Conservation (phyloP, 2,329 filamentous ascomycete species). For the Paraconiothyrium brasiliense region DNA sequence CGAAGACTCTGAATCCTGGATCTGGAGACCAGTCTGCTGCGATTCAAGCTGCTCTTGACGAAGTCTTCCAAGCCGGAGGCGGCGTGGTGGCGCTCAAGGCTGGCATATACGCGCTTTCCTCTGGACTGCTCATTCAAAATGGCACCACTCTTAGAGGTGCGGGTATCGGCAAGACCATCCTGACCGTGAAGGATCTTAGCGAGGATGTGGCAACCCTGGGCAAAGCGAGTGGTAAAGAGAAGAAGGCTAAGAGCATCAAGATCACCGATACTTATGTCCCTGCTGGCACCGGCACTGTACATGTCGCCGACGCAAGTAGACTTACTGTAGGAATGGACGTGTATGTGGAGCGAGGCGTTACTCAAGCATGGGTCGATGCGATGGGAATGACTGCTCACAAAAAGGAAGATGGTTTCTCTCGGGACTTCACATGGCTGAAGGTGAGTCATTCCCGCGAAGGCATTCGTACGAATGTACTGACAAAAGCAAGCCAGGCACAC, state of each 20-base stretch:
- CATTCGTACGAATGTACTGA: neutral
- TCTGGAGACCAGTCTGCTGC: constrained; percentile 11
- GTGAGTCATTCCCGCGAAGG: neutral
- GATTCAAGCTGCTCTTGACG: constrained; percentile 21
- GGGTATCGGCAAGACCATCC: constrained; percentile 16
- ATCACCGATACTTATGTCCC: constrained; percentile 19
- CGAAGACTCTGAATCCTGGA: constrained; percentile 16
- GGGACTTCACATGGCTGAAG: constrained; percentile 7
- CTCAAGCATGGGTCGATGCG: constrained; percentile 18
- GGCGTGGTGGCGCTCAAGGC: constrained; percentile 16
- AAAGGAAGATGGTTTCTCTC: neutral
- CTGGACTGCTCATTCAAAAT: constrained; percentile 17
- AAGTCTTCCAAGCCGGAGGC: constrained; percentile 14
- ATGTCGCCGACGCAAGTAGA: constrained; percentile 12
- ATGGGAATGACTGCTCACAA: constrained; percentile 20
- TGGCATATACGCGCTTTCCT: constrained; percentile 18
- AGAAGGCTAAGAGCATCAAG: constrained; percentile 6
- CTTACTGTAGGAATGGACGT: constrained; percentile 16
- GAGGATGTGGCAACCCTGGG: constrained; percentile 15
- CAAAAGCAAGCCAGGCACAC: constrained; percentile 1
- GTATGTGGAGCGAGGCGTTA: constrained; percentile 17
- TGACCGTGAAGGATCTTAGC: constrained; percentile 15
- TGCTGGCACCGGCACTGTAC: constrained; percentile 15
- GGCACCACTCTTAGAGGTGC: constrained; percentile 13
- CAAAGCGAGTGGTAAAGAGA: constrained; percentile 7